Conservation (phyloP, 2,329 filamentous ascomycete species). For the Pestalotiopsis sp. region DNA sequence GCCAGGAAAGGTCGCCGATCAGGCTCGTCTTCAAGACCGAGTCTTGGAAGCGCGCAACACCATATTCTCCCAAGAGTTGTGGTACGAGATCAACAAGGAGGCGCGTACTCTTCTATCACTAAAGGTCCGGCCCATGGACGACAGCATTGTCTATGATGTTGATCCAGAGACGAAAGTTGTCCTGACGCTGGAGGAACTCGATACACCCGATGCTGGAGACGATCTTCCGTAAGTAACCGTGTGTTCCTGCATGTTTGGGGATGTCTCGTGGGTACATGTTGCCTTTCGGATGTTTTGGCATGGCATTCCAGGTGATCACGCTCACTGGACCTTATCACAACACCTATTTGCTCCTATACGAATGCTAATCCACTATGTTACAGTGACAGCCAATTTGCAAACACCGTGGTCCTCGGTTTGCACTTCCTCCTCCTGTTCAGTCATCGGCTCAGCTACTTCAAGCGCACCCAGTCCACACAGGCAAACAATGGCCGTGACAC, state of each 20-base stretch:
- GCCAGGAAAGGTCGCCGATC: conserved; percentile 56
- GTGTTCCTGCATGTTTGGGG: no score
- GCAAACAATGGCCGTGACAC: conserved; percentile 39
- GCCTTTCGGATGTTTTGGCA: no score
- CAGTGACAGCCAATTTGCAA: conserved; percentile 56
- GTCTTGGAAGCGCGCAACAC: conserved; percentile 79
- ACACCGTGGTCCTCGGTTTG: conserved; percentile 67
- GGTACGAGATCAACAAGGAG: conserved; percentile 86
- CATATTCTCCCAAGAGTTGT: conserved; percentile 83
- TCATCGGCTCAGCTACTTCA: conserved; percentile 74
- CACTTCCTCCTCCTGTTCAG: conserved; percentile 78
- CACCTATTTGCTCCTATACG: no score
- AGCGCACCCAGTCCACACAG: conserved; percentile 54
- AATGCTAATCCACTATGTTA: no score
- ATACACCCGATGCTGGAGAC: conserved; percentile 42
- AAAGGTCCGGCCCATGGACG: conserved; percentile 66
- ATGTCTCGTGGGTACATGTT: no score
- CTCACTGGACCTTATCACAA: no score
- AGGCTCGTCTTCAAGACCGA: conserved; percentile 65
- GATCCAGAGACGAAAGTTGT: conserved; percentile 59
- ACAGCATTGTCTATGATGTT: conserved; percentile 58
- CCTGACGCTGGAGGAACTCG: conserved; percentile 68
- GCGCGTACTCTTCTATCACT: conserved; percentile 72
- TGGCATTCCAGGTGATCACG: no score
- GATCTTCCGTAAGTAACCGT: conserved; percentile 27